Conservation (phyloP, 2,329 filamentous ascomycete species). For the Diaporthe velutina region DNA sequence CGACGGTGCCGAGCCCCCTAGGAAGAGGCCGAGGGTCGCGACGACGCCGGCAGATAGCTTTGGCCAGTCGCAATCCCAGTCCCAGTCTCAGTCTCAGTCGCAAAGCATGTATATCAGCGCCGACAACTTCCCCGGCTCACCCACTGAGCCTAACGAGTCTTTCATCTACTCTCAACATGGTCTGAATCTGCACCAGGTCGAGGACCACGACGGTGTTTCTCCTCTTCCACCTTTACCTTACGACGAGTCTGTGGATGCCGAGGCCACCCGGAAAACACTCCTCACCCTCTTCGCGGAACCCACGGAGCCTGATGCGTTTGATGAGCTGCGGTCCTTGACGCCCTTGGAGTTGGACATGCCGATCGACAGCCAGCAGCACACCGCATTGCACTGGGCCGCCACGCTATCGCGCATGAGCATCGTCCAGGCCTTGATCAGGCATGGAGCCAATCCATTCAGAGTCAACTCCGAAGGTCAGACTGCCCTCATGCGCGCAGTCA, state of each 20-base stretch:
- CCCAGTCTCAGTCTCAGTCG: slow-evolving; percentile 36
- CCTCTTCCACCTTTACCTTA: slow-evolving; percentile 75
- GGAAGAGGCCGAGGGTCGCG: slow-evolving; percentile 78
- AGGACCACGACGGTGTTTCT: slow-evolving; percentile 65
- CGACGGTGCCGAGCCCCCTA: slow-evolving; percentile 79
- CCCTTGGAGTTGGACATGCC: slow-evolving; percentile 90
- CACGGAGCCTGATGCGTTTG: slow-evolving; percentile 78
- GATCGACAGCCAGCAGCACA: slow-evolving; percentile 89
- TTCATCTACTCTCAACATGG: slow-evolving; percentile 74
- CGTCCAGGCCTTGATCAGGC: slow-evolving; percentile 82
- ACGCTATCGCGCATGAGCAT: slow-evolving; percentile 89
- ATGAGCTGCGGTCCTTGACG: slow-evolving; percentile 81
- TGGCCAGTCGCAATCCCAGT: slow-evolving; percentile 52
- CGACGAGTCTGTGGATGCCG: slow-evolving; percentile 73
- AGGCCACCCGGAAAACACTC: slow-evolving; percentile 84
- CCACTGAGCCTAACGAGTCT: slow-evolving; percentile 84
- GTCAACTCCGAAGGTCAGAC: slow-evolving; percentile 93
- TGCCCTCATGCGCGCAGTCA: slow-evolving; percentile 90
- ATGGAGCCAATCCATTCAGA: slow-evolving; percentile 88
- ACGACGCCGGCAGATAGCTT: slow-evolving; percentile 71
- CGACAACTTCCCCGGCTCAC: slow-evolving; percentile 74
- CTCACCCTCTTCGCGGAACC: slow-evolving; percentile 83
- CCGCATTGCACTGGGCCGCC: slow-evolving; percentile 95
- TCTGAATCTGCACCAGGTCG: slow-evolving; percentile 56
- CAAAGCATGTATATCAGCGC: slow-evolving; percentile 62